Conservation (phyloP, 73 alveolate genomes). For the Tetrahymena malaccensis region DNA sequence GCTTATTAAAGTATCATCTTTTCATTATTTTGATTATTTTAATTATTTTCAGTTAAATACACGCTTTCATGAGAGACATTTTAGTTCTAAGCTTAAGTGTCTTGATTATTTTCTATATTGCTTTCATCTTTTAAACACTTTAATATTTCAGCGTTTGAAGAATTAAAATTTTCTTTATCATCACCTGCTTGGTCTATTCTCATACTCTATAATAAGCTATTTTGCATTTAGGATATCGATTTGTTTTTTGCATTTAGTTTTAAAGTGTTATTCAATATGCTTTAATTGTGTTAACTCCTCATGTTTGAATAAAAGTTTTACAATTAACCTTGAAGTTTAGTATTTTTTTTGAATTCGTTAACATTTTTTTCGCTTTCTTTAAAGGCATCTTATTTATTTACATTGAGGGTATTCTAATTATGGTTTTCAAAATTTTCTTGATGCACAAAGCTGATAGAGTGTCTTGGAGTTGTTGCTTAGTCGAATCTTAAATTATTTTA, state of each 20-base stretch:
- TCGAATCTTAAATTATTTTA: neutral
- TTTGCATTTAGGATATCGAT: neutral
- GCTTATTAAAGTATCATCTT: neutral
- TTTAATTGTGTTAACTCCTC: neutral
- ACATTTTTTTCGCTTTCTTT: neutral
- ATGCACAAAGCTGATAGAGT: neutral
- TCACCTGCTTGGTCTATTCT: neutral
- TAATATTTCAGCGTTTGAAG: neutral
- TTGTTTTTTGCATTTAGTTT: neutral
- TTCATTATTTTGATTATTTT: neutral
- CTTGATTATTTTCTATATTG: neutral
- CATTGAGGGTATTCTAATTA: neutral
- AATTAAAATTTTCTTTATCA: neutral
- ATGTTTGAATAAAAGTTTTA: neutral
- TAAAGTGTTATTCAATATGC: neutral
- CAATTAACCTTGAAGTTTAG: neutral
- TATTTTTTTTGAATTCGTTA: neutral
- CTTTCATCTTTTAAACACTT: neutral
- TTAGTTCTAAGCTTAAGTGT: neutral
- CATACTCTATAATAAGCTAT: neutral
- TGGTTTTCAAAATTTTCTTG: neutral
- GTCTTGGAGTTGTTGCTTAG: neutral
- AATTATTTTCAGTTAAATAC: neutral
- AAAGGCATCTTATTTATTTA: neutral
- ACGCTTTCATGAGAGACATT: neutral